Conservation (phyloP, 1,284 basidiomycete genomes). For the Caloboletus firmus region DNA sequence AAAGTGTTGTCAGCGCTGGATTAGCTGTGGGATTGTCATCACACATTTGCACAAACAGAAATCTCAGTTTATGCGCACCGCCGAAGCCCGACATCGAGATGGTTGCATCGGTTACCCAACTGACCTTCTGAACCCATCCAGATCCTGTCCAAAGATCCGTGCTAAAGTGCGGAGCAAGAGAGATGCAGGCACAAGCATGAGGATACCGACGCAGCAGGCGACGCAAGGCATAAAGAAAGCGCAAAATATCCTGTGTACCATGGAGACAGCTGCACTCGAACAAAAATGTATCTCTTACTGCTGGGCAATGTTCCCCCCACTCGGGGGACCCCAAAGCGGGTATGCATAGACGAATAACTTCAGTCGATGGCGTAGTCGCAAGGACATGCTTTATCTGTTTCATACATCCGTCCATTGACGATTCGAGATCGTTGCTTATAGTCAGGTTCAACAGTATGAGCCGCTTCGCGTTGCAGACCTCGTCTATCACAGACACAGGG, state of each 20-base stretch:
- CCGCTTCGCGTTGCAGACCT: constrained; percentile 40
- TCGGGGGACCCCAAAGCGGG: constrained; percentile 67
- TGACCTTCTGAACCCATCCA: constrained; percentile 75
- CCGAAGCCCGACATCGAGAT: constrained; percentile 79
- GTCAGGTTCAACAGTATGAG: constrained; percentile 38
- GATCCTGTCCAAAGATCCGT: constrained; percentile 54
- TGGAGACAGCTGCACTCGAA: constrained; percentile 7
- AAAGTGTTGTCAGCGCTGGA: constrained; percentile 62
- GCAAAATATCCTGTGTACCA: constrained; percentile 57
- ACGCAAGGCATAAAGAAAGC: constrained; percentile 69
- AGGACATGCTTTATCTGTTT: constrained; percentile 26
- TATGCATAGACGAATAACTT: constrained; percentile 64
- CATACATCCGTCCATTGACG: constrained; percentile 8
- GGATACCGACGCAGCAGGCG: constrained; percentile 57
- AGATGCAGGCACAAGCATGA: constrained; percentile 64
- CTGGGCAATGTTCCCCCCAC: constrained; percentile 64
- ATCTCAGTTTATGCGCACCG: constrained; percentile 48
- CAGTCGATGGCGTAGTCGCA: constrained; percentile 17
- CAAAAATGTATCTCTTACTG: constrained; percentile 42
- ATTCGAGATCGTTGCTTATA: constrained; percentile 1
- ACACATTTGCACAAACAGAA: constrained; percentile 5
- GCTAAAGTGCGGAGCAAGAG: constrained; percentile 62
- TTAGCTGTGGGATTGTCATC: constrained; percentile 48
- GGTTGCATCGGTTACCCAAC: constrained; percentile 76
- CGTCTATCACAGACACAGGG: constrained; percentile 49